A percentile compares a stretch with the other conserved stretches of the same genome.
These are phyloP conservation scores for Epicoccum sorghinum DNA, from an alignment of 2,329 filamentous ascomycete species.

Conservation along the genomic window DNA sequence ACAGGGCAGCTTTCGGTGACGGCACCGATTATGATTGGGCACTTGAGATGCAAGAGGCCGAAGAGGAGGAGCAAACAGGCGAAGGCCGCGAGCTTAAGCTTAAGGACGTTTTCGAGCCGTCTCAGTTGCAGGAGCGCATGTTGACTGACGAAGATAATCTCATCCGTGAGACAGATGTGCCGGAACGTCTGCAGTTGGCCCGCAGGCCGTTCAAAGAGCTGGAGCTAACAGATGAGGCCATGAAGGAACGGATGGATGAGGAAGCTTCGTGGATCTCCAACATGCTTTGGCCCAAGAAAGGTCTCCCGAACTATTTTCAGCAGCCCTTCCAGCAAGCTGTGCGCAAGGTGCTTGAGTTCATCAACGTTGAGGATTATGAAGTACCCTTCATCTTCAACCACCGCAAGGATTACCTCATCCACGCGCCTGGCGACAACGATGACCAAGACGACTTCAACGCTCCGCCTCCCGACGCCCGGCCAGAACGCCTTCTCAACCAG, in stretches of 20 bases:
- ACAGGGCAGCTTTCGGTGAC: slow-evolving; percentile 94
- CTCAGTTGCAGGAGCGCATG: slow-evolving; percentile 90
- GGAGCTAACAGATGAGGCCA: slow-evolving; percentile 80
- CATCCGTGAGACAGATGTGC: slow-evolving; percentile 87
- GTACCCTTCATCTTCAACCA: slow-evolving; percentile 98
- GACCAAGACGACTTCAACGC: slow-evolving; percentile 69
- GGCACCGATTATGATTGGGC: slow-evolving; percentile 97
- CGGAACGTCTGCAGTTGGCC: slow-evolving; percentile 92
- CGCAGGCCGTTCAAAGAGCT: slow-evolving; percentile 86
- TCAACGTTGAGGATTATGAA: slow-evolving; percentile 92
- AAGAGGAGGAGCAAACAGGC: slow-evolving; percentile 75
- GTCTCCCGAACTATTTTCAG: slow-evolving; percentile 72
- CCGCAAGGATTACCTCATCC: slow-evolving; percentile 95
- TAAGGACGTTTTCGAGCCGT: slow-evolving; percentile 98
- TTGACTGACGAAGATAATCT: slow-evolving; percentile 94
- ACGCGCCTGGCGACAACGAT: slow-evolving; percentile 70
- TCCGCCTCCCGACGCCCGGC: slow-evolving; percentile 72
- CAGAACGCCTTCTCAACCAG: slow-evolving; percentile 89
- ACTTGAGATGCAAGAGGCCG: slow-evolving; percentile 83
- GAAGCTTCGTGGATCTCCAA: slow-evolving; percentile 92
- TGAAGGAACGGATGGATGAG: slow-evolving; percentile 67
- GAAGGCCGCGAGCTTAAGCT: slow-evolving; percentile 87
- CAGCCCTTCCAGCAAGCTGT: slow-evolving; percentile 87
- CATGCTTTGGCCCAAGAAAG: slow-evolving; percentile 87
- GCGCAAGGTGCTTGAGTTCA: slow-evolving; percentile 90